Base-by-base conservation (phyloP, 805 yeast genomes). In the Wickerhamomyces queroliae region DNA sequence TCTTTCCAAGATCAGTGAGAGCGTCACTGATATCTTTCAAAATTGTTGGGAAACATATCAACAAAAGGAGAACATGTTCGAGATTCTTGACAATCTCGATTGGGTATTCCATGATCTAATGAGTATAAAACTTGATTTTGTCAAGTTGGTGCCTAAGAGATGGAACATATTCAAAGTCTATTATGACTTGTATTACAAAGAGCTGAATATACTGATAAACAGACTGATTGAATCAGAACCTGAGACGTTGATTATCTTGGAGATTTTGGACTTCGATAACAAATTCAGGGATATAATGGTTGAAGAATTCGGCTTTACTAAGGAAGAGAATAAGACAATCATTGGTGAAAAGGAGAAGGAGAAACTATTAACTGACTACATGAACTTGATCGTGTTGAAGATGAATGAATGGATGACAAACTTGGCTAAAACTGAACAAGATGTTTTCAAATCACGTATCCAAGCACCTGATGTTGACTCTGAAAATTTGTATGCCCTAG, bases 321-420 rank as follows among this genome's bases (percentile, higher is more conserved):
- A 76, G 44, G 67, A 52, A 9, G 59, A 69, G 33, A 47, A 70
- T 44, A 64, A 72, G 46, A 67, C 93, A 45, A 62, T 81, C 51
- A 66, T 83, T 58, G 79, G 89, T 6, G 89, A 80, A 29, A 82
- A 79, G 23, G 77, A 81, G 46, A 88, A 85, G 59, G 80, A 80
- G 39, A 69, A 70, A 26, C 72, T 93, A 10, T 70, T 90, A 50
- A 81, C 78, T 39, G 97, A 91, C 54, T 90, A 88, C 57, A 64
- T 87, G 59, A 69, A 73, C 43, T 73, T 89, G 47, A 78, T 88
- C 39, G 74, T 82, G 3, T 62, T 62, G 18, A 88, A 88, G 59
- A 82, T 91, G 70, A 74, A 72, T 13, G 95, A 88, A 62, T 93
- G 98, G 98, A 77, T 87, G 59, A 58, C 59, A 4, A 85, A 80